Evolutionary conservation across 1,284 basidiomycete species (phyloP).

Genomic region (Fistulinella cinereoalba): DNA sequence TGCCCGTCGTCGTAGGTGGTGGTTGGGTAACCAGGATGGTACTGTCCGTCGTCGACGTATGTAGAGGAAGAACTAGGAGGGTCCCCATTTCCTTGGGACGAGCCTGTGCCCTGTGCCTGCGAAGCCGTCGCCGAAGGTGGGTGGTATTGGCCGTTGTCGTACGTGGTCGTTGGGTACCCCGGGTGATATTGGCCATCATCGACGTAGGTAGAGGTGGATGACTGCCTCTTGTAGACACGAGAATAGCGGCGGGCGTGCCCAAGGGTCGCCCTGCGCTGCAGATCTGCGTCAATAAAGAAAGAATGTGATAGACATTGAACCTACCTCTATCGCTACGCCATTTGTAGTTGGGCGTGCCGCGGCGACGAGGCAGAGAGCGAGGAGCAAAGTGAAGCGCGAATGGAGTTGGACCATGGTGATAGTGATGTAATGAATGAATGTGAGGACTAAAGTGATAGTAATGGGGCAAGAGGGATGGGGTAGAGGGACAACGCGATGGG

Average conservation of each 20-base stretch:
- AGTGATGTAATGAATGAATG: constrained; percentile 30
- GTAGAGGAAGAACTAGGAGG: no score
- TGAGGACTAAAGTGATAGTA: constrained; percentile 18
- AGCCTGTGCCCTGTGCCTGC: no score
- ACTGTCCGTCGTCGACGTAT: constrained; percentile 5
- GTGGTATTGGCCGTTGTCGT: no score
- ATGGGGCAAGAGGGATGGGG: constrained; percentile 13
- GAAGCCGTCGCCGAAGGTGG: no score
- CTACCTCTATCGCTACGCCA: constrained; percentile 12
- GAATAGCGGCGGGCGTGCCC: constrained; percentile 16
- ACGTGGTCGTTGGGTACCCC: constrained; percentile 12
- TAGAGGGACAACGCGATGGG: not conserved
- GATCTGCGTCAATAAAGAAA: constrained; percentile 6
- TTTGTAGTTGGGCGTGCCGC: constrained; percentile 22
- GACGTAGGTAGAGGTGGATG: not conserved
- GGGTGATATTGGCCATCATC: constrained; percentile 13
- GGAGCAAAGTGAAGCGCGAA: constrained; percentile 29
- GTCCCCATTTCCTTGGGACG: no score
- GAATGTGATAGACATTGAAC: not conserved
- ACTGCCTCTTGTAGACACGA: not conserved
- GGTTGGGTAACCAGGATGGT: constrained; percentile 17
- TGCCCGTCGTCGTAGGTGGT: constrained; percentile 13
- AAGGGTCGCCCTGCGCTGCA: constrained; percentile 8
- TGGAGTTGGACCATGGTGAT: constrained; percentile 31
- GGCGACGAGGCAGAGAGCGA: constrained; percentile 27